Evolutionary conservation across 2,329 filamentous ascomycete species (phyloP).

Genomic region (Fulvia fulva): DNA sequence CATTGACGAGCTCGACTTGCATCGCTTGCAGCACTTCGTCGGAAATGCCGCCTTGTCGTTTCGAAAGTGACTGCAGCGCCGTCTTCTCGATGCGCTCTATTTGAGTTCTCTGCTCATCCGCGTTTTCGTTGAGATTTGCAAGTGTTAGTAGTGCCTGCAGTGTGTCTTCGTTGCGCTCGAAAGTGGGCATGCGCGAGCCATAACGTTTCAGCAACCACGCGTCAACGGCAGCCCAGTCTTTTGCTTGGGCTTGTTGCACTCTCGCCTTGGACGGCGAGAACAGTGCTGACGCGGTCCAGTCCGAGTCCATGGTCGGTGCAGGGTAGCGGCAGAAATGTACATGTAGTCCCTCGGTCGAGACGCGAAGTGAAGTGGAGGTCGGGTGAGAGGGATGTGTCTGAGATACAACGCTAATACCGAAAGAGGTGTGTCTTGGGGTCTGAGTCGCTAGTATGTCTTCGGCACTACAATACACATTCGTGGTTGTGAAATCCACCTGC

Average conservation of each 20-base stretch:
- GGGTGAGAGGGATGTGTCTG: neutral
- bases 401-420: neutral
- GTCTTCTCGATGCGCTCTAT: constrained; percentile 57
- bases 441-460: too few relatives aligned
- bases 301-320: constrained; percentile 18
- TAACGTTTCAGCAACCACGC: constrained; percentile 74
- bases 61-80: constrained; percentile 53
- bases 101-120: constrained; percentile 64
- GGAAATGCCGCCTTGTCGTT: constrained; percentile 11
- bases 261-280: constrained; percentile 63
- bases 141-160: constrained; percentile 70
- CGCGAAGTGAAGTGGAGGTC: neutral
- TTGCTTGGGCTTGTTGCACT: constrained; percentile 73
- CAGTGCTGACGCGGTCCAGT: constrained; percentile 42
- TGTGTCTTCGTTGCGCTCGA: constrained; percentile 85
- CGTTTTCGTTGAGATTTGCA: constrained; percentile 70
- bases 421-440: too few relatives aligned
- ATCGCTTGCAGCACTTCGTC: constrained; percentile 21
- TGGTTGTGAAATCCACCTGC: too few relatives aligned
- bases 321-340: neutral
- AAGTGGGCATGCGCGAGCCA: constrained; percentile 60
- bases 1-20: constrained; percentile 25
- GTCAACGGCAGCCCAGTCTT: constrained; percentile 88
- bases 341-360: neutral
- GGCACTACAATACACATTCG: too few relatives aligned